These are phyloP conservation scores for Garcia nutans DNA, from an alignment of 345 rosid genomes.

Conservation along the genomic window DNA sequence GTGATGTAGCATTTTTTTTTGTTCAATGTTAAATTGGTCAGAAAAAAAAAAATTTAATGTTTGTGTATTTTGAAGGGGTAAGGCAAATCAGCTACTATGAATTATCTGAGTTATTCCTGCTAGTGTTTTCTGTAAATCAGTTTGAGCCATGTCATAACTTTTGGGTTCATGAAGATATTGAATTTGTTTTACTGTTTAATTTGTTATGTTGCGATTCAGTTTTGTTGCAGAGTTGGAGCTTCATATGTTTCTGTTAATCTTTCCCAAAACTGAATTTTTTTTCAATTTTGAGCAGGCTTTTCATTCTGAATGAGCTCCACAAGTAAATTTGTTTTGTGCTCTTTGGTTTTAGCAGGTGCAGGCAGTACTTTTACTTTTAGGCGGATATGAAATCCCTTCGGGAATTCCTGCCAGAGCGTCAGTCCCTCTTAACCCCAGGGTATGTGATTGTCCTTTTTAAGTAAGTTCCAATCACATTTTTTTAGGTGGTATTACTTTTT, in stretches of 20 bases:
- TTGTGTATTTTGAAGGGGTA: neutral
- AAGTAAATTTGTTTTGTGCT: neutral
- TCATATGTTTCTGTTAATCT: neutral
- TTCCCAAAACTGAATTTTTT: neutral
- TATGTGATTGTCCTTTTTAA: neutral
- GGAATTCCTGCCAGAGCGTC: conserved; percentile 37
- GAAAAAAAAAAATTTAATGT: neutral
- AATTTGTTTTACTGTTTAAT: neutral
- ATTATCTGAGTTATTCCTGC: neutral
- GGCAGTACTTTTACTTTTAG: conserved; percentile 47
- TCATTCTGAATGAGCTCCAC: neutral
- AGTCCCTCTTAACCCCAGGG: conserved; percentile 29
- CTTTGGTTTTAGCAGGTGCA: conserved; percentile 35
- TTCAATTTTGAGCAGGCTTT: neutral
- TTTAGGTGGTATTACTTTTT: neutral
- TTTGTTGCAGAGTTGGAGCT: neutral
- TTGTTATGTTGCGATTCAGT: neutral
- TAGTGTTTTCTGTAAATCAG: neutral
- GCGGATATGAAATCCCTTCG: conserved; percentile 47
- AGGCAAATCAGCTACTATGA: neutral
- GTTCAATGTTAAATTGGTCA: neutral
- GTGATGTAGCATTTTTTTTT: neutral
- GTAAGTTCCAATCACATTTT: neutral
- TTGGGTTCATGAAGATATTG: neutral
- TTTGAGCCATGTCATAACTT: neutral